A percentile compares a stretch with the other conserved stretches of the same genome.
phyloP scores from a whole-genome alignment of 139 green algal genomes.

The Spirogloea muscicola region DNA sequence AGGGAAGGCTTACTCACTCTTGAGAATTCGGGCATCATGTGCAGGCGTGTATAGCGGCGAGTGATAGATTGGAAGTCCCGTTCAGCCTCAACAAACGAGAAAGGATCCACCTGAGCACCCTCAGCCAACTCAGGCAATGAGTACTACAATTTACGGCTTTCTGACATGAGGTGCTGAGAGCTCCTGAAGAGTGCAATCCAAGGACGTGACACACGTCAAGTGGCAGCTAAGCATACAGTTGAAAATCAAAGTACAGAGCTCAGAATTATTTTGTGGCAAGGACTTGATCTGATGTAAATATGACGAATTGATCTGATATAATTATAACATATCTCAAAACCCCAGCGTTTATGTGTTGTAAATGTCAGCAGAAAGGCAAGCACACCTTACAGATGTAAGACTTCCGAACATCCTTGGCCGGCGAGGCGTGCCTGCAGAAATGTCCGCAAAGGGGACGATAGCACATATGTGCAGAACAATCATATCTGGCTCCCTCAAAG shows the following conservation, averaged over 20 bases:
- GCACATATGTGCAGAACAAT: background rate
- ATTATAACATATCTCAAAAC: too few species aligned
- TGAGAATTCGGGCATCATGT: constrained; percentile 25
- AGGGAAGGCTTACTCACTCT: too few species aligned
- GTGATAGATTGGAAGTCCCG: constrained; percentile 37
- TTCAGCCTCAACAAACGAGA: constrained; percentile 23
- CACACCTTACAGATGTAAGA: constrained; percentile 22
- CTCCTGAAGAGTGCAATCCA: background rate
- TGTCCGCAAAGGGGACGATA: background rate
- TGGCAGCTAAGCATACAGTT: background rate
- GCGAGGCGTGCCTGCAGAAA: constrained; percentile 12
- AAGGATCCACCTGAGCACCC: constrained; percentile 32
- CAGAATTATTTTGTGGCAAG: too few species aligned
- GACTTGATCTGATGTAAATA: background rate
- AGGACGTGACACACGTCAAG: background rate
- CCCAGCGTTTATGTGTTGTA: background rate
- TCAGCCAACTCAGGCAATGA: background rate
- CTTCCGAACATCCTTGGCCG: background rate
- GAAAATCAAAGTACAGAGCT: background rate
- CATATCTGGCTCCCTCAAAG: background rate
- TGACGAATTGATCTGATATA: too few species aligned
- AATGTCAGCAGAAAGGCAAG: background rate
- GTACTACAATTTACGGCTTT: constrained; percentile 5
- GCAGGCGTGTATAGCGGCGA: constrained; percentile 26
- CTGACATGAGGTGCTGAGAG: background rate